Conservation (phyloP, 306 rosid genomes). For the Astragalus glycyphyllos region DNA sequence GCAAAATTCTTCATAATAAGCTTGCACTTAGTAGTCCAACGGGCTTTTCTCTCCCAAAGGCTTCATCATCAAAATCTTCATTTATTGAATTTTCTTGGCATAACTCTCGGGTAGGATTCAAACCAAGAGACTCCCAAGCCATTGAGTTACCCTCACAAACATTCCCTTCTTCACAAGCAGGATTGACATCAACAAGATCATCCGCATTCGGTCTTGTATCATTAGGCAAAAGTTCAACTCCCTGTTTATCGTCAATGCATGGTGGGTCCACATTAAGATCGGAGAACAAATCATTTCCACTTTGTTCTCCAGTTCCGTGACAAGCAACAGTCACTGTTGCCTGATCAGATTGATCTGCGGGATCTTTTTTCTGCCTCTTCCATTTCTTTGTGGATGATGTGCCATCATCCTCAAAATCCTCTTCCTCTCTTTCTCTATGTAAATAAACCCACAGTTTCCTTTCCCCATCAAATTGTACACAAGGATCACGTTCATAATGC, state of each 20-base stretch:
- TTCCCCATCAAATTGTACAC: constrained; percentile 97
- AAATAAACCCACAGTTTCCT: constrained; percentile 97
- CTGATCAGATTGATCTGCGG: constrained; percentile 79
- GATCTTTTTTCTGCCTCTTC: constrained; percentile 97
- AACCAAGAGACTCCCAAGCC: constrained; percentile 69
- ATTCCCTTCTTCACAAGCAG: constrained; percentile 65
- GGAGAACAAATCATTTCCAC: constrained; percentile 77
- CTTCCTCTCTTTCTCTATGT: constrained; percentile 98
- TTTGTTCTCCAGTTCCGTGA: constrained; percentile 69
- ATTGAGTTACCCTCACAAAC: constrained; percentile 55
- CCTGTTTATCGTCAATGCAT: constrained; percentile 68
- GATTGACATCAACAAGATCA: constrained; percentile 56
- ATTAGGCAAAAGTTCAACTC: constrained; percentile 55
- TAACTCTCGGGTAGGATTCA: constrained; percentile 60
- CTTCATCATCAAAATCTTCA: constrained; percentile 88
- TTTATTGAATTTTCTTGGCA: constrained; percentile 95
- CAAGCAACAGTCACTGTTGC: constrained; percentile 79
- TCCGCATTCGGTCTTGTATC: constrained; percentile 63
- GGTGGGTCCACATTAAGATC: constrained; percentile 92
- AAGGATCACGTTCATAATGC: constrained; percentile 99
- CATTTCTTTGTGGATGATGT: constrained; percentile 99
- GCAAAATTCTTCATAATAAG: constrained; percentile 63
- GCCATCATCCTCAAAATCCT: constrained; percentile 99
- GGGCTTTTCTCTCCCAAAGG: constrained; percentile 79
- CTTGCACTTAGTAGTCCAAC: constrained; percentile 71